A percentile compares a stretch with the other conserved stretches of the same genome.
Conservation (phyloP, 345 rosid genomes). For the Hypericum perforatum region DNA sequence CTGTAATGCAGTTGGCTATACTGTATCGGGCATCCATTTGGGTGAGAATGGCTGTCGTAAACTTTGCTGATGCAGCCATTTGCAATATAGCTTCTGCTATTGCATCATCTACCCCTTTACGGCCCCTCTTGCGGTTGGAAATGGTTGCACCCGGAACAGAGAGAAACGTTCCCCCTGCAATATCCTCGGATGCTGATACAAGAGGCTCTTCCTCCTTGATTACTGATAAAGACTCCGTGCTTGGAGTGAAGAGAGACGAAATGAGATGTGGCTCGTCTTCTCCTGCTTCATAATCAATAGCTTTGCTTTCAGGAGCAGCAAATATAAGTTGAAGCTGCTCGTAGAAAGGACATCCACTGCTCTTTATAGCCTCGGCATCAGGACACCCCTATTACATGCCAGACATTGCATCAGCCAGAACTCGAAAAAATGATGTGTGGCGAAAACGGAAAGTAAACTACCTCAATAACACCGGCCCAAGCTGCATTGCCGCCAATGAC, state of each 20-base stretch:
- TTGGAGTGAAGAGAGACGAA: slow-evolving; percentile 11
- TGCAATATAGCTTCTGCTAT: slow-evolving; percentile 44
- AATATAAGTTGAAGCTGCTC: slow-evolving; percentile 37
- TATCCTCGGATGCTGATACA: slow-evolving; percentile 23
- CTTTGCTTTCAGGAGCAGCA: slow-evolving; percentile 26
- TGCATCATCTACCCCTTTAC: slow-evolving; percentile 41
- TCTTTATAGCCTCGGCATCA: slow-evolving; percentile 40
- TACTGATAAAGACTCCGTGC: slow-evolving; percentile 15
- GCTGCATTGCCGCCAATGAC: slow-evolving; percentile 33
- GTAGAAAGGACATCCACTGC: slow-evolving; percentile 39
- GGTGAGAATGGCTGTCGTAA: slow-evolving; percentile 27
- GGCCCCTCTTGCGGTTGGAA: slow-evolving; percentile 33
- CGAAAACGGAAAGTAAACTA: slow-evolving; percentile 6
- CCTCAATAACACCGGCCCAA: slow-evolving; percentile 37
- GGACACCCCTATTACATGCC: slow-evolving; percentile 32
- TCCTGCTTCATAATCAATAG: slow-evolving; percentile 15
- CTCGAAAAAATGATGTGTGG: background rate
- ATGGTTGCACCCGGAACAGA: slow-evolving; percentile 6
- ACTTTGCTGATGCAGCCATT: slow-evolving; percentile 53
- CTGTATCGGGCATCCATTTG: slow-evolving; percentile 24
- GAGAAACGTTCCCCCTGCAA: slow-evolving; percentile 14
- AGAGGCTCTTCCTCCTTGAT: background rate
- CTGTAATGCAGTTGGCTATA: slow-evolving; percentile 41
- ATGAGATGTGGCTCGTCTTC: slow-evolving; percentile 12
- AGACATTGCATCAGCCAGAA: background rate